Evolutionary conservation across 164 flowering plant species (phyloP), one percentile per base, ranked within the genome.

Genomic region (Magnolia sinica): DNA sequence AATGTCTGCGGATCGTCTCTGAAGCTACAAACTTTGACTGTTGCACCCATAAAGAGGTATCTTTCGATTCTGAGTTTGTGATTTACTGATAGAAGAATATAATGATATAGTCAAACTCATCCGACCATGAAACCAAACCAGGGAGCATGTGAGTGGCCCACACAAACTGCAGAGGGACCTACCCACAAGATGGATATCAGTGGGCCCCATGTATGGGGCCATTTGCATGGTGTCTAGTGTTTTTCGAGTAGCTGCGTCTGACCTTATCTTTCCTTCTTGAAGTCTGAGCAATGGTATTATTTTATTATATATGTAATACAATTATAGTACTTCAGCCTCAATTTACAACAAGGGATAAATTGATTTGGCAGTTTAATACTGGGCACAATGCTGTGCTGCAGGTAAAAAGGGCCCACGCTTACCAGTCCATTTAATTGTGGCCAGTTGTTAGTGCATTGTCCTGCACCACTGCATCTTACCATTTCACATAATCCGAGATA

Each of bases 11-110:
- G 50, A 23, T 76, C 85, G 68, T 71, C 84, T 75, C 70, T 82
- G 78, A 84, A 76, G 76, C 64, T 84, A 50, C 86, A 85, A 76
- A 74, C 86, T 8, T 72, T 70, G 29, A 80, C 77, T 29, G 80
- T 83, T 76, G 83, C 89, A 74, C 91, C 93, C 74, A 68, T 79
- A 8, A 88, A 87, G 83, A 89, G 95, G 97, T 92, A 86, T 13
- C 8, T 19, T 72, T 68, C 2, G 16, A 20, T n/a, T n/a, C 45
- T 55, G 37, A 20, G 37, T 16, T 59, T 45, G 19, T 27, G 5
- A 63, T 4, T 27, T 27, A 27, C 22, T 37, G 7, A 31, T 18
- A 24, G 27, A 24, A 11, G 45, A 68, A 16, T 14, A 16, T 14
- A 68, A 29, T 31, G 71, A 68, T 31, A 16, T 29, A 1, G n/a